Evolutionary conservation across 2,329 filamentous ascomycete genomes (phyloP).

Genomic region (Pseudogymnoascus sp.): DNA sequence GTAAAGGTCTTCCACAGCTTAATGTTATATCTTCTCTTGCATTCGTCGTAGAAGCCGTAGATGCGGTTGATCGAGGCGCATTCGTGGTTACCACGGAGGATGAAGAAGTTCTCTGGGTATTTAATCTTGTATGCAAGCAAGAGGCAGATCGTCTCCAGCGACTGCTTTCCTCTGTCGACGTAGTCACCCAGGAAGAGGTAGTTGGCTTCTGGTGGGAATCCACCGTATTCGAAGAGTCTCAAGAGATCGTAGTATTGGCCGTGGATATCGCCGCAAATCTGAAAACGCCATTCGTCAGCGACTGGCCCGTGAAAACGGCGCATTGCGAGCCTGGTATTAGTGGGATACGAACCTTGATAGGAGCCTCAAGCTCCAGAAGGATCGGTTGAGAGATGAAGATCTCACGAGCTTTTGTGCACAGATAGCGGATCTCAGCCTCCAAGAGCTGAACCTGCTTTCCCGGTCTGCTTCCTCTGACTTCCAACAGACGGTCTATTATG

Average conservation of each 20-base stretch:
- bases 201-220: constrained; percentile 96
- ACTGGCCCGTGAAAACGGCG: not conserved
- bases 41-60: constrained; percentile 99
- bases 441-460: constrained; percentile 98
- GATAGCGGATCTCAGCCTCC: constrained; percentile 90
- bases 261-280: constrained; percentile 99
- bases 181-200: constrained; percentile 99
- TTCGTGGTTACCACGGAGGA: constrained; percentile 96
- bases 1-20: constrained; percentile 99
- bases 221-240: constrained; percentile 95
- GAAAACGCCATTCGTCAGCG: not conserved
- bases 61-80: constrained; percentile 98
- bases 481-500: constrained; percentile 96
- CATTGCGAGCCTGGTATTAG: not conserved
- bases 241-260: constrained; percentile 98
- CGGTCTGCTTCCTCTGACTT: constrained; percentile 94
- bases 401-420: constrained; percentile 97
- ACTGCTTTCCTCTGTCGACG: constrained; percentile 98
- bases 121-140: constrained; percentile 99
- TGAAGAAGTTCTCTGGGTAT: constrained; percentile 99
- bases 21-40: constrained; percentile 98
- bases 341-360: constrained; percentile 75
- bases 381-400: constrained; percentile 99
- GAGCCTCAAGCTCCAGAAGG: constrained; percentile 91
- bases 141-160: constrained; percentile 94